Base-by-base conservation (phyloP, 768 basidiomycete genomes). In the Lactarius tabidus region DNA sequence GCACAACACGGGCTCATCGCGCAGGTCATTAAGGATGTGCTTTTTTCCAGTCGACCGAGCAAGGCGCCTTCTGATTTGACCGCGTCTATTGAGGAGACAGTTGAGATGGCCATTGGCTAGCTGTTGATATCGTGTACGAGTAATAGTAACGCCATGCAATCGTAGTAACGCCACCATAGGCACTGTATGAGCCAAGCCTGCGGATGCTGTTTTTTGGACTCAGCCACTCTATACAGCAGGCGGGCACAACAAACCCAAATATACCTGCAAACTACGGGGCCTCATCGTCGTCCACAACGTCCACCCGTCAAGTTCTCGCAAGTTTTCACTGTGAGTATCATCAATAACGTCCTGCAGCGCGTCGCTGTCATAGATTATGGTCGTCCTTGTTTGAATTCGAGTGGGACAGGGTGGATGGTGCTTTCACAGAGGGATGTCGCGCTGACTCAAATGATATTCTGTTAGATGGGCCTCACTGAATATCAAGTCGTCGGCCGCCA, bases 401-500 rank as follows among this genome's bases (percentile, higher is more conserved):
- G 8, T 41, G 61, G n/a, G 39, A 51, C 55, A 33, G 36, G 58
- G 26, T 62, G 59, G 64, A 66, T 61, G 48, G 52, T 33, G 9
- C 57, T 53, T 36, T 57, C 26, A 18, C 29, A 20, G 33, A 6
- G 29, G 61, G 67, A 68, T 68, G 65, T 51, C 57, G 26, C 29
- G n/a, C 61, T 62, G 14, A 67, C 55, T 39, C n/a, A 4, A 36
- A 36, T 20, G 29, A 29, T 23, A 36, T 39, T 20, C 43, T 53
- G 59, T 58, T 66, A 86, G 84, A 91, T 91, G 90, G 83, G 84
- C 78, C 81, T 93, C 75, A 82, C 84, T 73, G 96, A 99, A 85
- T 98, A 82, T 83, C 95, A 97, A 80, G 91, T 98, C 78, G 90
- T 99, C 71, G 97, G 97, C 70, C 93, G 96, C 76, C 95, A 97